Evolutionary conservation across 2,329 filamentous ascomycete species (phyloP).

Genomic region (Lasiodiplodia gonubiensis): DNA sequence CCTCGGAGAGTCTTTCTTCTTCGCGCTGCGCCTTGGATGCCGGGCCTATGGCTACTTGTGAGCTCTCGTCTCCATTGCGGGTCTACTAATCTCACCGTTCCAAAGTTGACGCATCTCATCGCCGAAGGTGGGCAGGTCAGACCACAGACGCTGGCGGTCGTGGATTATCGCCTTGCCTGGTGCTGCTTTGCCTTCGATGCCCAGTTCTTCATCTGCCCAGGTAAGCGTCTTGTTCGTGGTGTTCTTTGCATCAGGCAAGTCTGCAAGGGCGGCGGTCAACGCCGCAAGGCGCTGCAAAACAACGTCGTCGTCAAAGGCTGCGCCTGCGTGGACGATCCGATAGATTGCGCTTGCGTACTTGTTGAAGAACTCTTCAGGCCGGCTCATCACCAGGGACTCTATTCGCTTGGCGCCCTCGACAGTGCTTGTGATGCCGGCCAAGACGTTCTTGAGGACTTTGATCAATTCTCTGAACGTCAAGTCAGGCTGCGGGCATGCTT

Average conservation of each 20-base stretch:
- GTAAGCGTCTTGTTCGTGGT: neutral
- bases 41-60: neutral
- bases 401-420: neutral
- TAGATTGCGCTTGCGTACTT: neutral
- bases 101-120: neutral
- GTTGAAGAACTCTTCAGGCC: neutral
- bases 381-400: neutral
- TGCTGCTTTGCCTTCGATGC: neutral
- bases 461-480: neutral
- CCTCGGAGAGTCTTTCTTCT: neutral
- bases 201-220: neutral
- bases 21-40: neutral
- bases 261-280: neutral
- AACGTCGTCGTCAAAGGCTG: neutral
- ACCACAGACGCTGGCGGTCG: neutral
- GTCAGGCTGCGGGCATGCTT: neutral
- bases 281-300: neutral
- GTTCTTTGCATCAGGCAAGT: constrained; percentile 2
- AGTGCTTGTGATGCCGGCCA: neutral
- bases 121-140: neutral
- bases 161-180: neutral
- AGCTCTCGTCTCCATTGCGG: neutral
- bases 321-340: neutral
- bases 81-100: neutral
- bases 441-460: neutral